Evolutionary conservation across 2,329 filamentous ascomycete genomes (phyloP), one percentile per base, ranked within the genome.

Genomic region (Exophiala sideris): DNA sequence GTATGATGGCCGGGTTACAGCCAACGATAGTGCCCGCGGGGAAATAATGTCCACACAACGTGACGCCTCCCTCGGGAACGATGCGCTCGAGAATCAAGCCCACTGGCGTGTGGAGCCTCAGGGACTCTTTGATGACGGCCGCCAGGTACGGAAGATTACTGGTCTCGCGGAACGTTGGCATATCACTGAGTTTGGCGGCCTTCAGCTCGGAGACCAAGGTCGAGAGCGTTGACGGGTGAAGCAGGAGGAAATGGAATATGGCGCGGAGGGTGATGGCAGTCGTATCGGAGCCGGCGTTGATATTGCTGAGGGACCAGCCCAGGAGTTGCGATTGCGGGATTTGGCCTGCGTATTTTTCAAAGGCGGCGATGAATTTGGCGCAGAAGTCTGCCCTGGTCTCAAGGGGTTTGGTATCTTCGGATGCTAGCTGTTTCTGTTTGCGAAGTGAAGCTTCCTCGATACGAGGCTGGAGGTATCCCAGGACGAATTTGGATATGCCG

Each of bases 81-180:
- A 91, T 75, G 52, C 89, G 81, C 69, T 91, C 88, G 44, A 91
- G 75, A 0, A 85, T 82, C 2, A 91, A 72, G 0, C 87, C 88
- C 0, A 85, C 79, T 0, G 88, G 86, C 0, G 88, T 88, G 66
- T 91, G 86, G 60, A 89, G 66, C 7, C 56, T 47, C 1, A 58
- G 20, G n/a, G 50, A 41, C 40, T 59, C 57, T 33, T 59, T 57
- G 20, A 59, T 46, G 10, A 48, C 44, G 4, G 50, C 54, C n/a
- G 40, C 36, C 2, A 57, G 49, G 32, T 59, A 59, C 3, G 53
- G 56, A 3, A 59, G 53, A 8, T 45, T 11, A 45, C 46, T 54
- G 16, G 54, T 50, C 21, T 60, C 50, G 9, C 52, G 45, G 18
- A 24, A 45, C 12, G 24, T 34, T 2, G 66, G 64, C 3, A 68